A percentile compares a stretch with the other conserved stretches of the same genome.
Evolutionary conservation across 2,329 filamentous ascomycete species (phyloP).

Genomic region (Alternaria arborescens): DNA sequence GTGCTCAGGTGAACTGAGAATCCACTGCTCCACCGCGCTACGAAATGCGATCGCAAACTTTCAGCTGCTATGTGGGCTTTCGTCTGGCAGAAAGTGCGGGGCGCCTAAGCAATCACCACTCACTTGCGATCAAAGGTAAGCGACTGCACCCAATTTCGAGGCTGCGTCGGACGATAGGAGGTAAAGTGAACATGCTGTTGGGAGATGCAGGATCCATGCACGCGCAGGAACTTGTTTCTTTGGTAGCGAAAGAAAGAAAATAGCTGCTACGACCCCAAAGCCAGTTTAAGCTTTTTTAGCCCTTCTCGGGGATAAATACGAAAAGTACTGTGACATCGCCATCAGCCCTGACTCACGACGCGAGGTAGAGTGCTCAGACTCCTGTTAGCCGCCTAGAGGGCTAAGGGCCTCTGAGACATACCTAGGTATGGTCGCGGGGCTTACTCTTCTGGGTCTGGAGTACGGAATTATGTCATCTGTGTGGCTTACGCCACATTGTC

Average conservation of each 20-base stretch:
- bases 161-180: slow-evolving; percentile 4
- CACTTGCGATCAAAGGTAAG: background rate
- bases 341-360: background rate
- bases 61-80: background rate
- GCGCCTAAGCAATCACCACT: background rate
- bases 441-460: background rate
- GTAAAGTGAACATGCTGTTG: slow-evolving; percentile 3
- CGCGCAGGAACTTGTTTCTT: background rate
- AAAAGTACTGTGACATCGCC: background rate
- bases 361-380: background rate
- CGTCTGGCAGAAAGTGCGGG: background rate
- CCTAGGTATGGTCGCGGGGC: background rate
- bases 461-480: background rate
- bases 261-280: background rate
- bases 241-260: slow-evolving; percentile 7
- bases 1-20: background rate
- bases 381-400: background rate
- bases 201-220: background rate
- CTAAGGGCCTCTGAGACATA: background rate
- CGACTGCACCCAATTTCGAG: background rate
- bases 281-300: background rate
- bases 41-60: background rate
- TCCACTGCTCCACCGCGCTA: background rate
- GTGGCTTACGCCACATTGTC: slow-evolving; percentile 2
- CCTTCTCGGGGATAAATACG: background rate